These are phyloP conservation scores for Psophocarpus tetragonolobus DNA, from an alignment of 306 rosid species.

Conservation along the genomic window DNA sequence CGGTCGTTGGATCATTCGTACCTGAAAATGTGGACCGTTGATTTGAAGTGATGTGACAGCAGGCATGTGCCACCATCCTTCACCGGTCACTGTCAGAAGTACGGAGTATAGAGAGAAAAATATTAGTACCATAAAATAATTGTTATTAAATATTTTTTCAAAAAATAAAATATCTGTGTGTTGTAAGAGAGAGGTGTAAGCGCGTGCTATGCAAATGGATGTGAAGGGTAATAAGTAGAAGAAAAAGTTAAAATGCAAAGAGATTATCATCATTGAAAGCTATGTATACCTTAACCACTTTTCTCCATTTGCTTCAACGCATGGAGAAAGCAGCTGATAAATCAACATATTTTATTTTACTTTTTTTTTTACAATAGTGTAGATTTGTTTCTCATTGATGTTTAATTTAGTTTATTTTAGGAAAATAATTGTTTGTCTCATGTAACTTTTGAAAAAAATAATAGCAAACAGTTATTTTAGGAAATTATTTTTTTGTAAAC, in stretches of 20 bases:
- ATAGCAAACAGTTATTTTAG: background rate
- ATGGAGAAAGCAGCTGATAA: background rate
- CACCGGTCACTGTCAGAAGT: constrained; percentile 86
- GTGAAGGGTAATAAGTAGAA: constrained; percentile 28
- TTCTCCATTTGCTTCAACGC: background rate
- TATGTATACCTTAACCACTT: background rate
- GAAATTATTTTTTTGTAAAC: background rate
- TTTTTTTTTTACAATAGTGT: background rate
- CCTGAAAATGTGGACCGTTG: constrained; percentile 35
- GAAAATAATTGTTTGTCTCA: background rate
- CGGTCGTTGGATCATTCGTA: constrained; percentile 57
- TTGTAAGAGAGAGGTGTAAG: constrained; percentile 5
- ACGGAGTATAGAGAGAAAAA: constrained; percentile 55
- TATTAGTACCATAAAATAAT: constrained; percentile 32
- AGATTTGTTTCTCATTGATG: background rate
- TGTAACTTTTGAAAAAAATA: background rate
- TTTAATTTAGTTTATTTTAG: background rate
- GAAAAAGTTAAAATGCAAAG: constrained; percentile 34
- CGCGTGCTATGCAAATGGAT: constrained; percentile 39
- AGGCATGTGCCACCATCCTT: constrained; percentile 94
- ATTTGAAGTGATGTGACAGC: constrained; percentile 66
- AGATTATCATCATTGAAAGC: background rate
- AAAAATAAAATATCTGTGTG: constrained; percentile 19
- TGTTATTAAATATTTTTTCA: background rate
- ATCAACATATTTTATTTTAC: background rate